phyloP scores from a whole-genome alignment of 1,284 basidiomycete genomes.

The Moniliella sp. region DNA sequence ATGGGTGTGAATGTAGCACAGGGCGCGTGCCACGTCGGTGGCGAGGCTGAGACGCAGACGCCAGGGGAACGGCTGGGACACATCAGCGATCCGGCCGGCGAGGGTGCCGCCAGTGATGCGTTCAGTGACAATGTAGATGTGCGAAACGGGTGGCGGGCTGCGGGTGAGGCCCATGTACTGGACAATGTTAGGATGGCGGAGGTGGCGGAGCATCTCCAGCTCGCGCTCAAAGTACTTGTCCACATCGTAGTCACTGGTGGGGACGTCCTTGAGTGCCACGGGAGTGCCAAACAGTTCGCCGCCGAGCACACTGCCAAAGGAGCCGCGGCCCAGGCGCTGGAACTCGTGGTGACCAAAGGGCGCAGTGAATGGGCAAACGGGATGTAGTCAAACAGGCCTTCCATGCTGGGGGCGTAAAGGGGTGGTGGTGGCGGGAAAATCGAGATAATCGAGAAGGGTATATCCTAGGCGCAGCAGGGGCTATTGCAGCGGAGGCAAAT shows the following conservation, averaged over 20 bases:
- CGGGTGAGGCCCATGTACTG: constrained; percentile 78
- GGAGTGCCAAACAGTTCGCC: constrained; percentile 78
- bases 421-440: no score
- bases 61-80: constrained; percentile 19
- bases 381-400: no score
- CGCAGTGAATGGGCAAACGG: no score
- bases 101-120: constrained; percentile 26
- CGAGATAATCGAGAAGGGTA: no score
- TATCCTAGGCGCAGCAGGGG: no score
- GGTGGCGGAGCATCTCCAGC: constrained; percentile 73
- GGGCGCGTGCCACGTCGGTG: constrained; percentile 70
- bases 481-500: no score
- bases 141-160: constrained; percentile 56
- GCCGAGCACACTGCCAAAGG: constrained; percentile 35
- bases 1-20: constrained; percentile 88
- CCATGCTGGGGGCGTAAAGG: no score
- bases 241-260: constrained; percentile 66
- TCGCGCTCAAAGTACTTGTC: constrained; percentile 93
- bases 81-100: constrained; percentile 19
- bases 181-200: constrained; percentile 74
- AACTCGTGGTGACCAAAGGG: no score
- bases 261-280: constrained; percentile 86
- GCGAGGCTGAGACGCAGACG: constrained; percentile 65
- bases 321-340: constrained; percentile 25
- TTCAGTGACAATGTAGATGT: constrained; percentile 36